Evolutionary conservation across 2,329 filamentous ascomycete genomes (phyloP).

Genomic region (Colletotrichum brevisporum): DNA sequence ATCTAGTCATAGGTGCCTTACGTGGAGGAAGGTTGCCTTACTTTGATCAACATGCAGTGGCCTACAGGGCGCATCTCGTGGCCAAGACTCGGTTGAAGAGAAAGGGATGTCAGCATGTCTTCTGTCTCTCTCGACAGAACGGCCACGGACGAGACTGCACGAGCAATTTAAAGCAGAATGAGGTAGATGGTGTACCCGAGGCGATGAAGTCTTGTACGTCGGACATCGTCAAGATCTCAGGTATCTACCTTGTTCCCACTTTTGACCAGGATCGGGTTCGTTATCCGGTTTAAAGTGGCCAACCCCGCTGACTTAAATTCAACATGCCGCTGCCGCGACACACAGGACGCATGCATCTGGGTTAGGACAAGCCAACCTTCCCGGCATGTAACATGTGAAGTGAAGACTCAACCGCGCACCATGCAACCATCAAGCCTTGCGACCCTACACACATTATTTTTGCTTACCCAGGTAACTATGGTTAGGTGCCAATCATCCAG

Average conservation of each 20-base stretch:
- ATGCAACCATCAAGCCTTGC: not conserved
- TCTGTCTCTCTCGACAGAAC: too few species aligned
- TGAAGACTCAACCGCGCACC: slow-evolving; percentile 9
- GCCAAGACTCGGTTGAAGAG: too few species aligned
- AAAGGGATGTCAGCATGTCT: too few species aligned
- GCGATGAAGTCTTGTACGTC: not conserved
- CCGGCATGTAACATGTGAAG: too few species aligned
- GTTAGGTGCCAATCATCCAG: too few species aligned
- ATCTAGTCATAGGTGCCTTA: not conserved
- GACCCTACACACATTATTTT: not conserved
- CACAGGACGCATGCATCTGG: not conserved
- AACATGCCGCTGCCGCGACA: slow-evolving; percentile 7
- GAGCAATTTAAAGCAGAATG: not conserved
- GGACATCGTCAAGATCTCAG: not conserved
- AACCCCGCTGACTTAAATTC: slow-evolving; percentile 24
- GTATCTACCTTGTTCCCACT: slow-evolving; percentile 9
- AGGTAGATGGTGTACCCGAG: not conserved
- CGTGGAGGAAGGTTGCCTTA: too few species aligned
- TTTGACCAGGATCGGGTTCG: slow-evolving; percentile 17
- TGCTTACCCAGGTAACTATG: too few species aligned
- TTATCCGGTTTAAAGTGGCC: slow-evolving; percentile 6
- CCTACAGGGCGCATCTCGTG: too few species aligned
- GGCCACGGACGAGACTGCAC: too few species aligned
- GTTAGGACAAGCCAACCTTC: not conserved
- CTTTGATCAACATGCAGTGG: too few species aligned